Evolutionary conservation across 495 filamentous ascomycete species (phyloP).

Genomic region (Tetracladium setigerum): DNA sequence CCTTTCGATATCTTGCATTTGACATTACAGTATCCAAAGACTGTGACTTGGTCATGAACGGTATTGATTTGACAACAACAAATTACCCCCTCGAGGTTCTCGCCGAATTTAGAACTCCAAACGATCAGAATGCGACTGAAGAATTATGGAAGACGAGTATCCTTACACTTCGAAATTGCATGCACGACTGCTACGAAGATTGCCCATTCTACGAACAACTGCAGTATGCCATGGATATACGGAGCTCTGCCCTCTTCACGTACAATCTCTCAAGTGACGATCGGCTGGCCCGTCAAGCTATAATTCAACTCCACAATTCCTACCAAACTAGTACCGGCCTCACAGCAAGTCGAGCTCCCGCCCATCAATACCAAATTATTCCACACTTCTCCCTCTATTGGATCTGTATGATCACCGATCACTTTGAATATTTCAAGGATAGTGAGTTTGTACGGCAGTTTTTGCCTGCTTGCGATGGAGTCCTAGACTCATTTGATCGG

Average conservation of each 20-base stretch:
- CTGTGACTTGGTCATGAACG: background rate
- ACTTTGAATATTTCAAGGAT: slow-evolving; percentile 28
- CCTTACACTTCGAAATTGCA: slow-evolving; percentile 29
- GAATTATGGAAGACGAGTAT: slow-evolving; percentile 27
- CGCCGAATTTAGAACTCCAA: background rate
- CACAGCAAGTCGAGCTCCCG: slow-evolving; percentile 26
- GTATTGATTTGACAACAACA: slow-evolving; percentile 7
- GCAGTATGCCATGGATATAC: slow-evolving; percentile 28
- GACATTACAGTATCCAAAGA: slow-evolving; percentile 21
- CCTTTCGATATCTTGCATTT: slow-evolving; percentile 25
- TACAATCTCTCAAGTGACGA: slow-evolving; percentile 33
- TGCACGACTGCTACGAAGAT: slow-evolving; percentile 33
- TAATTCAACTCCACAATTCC: slow-evolving; percentile 29
- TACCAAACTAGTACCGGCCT: slow-evolving; percentile 10
- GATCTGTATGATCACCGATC: slow-evolving; percentile 29
- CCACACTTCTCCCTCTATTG: slow-evolving; percentile 31
- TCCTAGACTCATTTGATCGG: slow-evolving; percentile 28
- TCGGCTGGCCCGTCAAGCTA: slow-evolving; percentile 29
- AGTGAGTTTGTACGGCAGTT: slow-evolving; percentile 21
- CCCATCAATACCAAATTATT: slow-evolving; percentile 31
- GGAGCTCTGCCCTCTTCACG: slow-evolving; percentile 28
- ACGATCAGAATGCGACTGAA: background rate
- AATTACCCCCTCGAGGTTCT: slow-evolving; percentile 29
- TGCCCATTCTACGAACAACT: slow-evolving; percentile 35
- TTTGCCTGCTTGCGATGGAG: slow-evolving; percentile 26